These are phyloP conservation scores for Musa balbisiana DNA, from an alignment of 202 grass and related monocot species.

Conservation along the genomic window DNA sequence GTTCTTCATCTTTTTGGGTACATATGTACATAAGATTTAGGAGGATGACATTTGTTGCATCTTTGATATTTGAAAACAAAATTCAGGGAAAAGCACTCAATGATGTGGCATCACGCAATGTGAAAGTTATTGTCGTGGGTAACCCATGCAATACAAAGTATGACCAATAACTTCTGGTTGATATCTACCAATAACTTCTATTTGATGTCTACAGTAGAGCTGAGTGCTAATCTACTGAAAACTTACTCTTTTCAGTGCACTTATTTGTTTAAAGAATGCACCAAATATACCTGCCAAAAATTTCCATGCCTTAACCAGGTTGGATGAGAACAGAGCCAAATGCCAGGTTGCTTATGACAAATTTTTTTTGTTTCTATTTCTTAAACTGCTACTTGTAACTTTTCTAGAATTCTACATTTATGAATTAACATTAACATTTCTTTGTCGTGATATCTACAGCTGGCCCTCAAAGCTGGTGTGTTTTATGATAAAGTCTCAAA, in stretches of 20 bases:
- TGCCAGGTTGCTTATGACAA: constrained; percentile 52
- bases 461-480: constrained; percentile 89
- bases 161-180: neutral
- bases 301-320: constrained; percentile 79
- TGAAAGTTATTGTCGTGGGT: constrained; percentile 83
- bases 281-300: constrained; percentile 77
- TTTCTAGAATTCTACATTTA: neutral
- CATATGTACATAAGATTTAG: neutral
- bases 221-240: neutral
- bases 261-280: constrained; percentile 96
- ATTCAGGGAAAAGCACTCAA: constrained; percentile 95
- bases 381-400: neutral
- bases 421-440: neutral
- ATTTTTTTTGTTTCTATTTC: neutral
- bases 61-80: neutral
- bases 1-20: constrained; percentile 26
- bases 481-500: constrained; percentile 99
- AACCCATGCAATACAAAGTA: constrained; percentile 99
- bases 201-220: neutral
- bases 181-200: neutral
- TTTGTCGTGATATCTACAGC: constrained; percentile 33
- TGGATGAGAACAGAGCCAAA: constrained; percentile 99
- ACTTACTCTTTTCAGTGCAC: constrained; percentile 38
- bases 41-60: neutral
- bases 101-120: constrained; percentile 72